phyloP scores from a whole-genome alignment of 2,329 filamentous ascomycete genomes.

The Albophoma yamanashiensis region DNA sequence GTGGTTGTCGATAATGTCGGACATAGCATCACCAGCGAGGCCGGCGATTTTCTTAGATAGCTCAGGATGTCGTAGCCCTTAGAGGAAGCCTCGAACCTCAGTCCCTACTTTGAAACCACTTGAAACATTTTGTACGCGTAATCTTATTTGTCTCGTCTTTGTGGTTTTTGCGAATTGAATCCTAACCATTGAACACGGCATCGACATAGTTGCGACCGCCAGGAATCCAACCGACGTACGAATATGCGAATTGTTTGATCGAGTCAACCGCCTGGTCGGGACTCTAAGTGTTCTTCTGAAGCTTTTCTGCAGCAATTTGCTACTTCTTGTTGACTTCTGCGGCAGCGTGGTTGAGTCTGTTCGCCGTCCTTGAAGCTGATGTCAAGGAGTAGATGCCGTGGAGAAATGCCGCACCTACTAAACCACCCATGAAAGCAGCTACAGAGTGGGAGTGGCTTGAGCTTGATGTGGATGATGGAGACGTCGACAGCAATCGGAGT shows the following conservation, averaged over 20 bases:
- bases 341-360: conserved; percentile 34
- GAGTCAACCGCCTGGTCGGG: conserved; percentile 56
- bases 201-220: conserved; percentile 61
- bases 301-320: conserved; percentile 45
- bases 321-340: conserved; percentile 51
- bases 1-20: neutral
- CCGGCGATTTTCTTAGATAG: conserved; percentile 47
- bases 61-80: conserved; percentile 55
- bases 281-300: conserved; percentile 52
- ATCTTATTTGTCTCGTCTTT: neutral
- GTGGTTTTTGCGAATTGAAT: conserved; percentile 56
- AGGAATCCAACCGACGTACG: conserved; percentile 62
- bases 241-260: conserved; percentile 54
- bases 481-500: conserved; percentile 31
- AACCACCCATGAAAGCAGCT: conserved; percentile 31
- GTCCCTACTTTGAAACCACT: conserved; percentile 19
- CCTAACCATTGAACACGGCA: conserved; percentile 57
- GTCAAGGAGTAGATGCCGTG: conserved; percentile 33
- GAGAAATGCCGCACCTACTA: conserved; percentile 29
- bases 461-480: conserved; percentile 13
- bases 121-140: neutral
- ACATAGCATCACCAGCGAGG: conserved; percentile 20
- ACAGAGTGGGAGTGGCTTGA: conserved; percentile 22
- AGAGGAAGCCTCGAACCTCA: conserved; percentile 51
- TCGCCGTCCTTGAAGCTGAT: conserved; percentile 27